A percentile compares a stretch with the other conserved stretches of the same genome.
phyloP scores from a whole-genome alignment of 2,329 filamentous ascomycete genomes.

The Lecanicillium sp. region DNA sequence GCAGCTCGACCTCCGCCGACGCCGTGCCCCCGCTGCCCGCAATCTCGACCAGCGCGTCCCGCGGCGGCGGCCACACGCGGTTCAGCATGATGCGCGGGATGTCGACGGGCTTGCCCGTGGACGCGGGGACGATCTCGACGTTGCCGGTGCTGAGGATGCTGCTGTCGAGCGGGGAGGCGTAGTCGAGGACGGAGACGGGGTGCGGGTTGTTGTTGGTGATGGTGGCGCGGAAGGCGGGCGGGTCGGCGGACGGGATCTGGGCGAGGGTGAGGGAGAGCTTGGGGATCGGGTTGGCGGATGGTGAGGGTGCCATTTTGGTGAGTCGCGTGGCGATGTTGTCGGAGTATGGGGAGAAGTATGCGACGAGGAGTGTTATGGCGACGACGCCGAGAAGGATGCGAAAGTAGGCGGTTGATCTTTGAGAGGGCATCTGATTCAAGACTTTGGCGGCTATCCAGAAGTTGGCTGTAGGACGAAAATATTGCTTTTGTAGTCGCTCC shows the following conservation, averaged over 20 bases:
- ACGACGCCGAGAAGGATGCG: neutral
- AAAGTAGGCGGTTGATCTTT: neutral
- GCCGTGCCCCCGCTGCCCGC: constrained; percentile 26
- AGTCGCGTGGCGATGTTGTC: neutral
- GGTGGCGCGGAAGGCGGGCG: constrained; percentile 28
- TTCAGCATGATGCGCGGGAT: constrained; percentile 23
- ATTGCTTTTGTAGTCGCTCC: neutral
- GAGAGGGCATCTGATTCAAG: neutral
- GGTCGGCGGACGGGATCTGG: constrained; percentile 25
- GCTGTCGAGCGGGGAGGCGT: constrained; percentile 34
- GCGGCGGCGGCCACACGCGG: constrained; percentile 30
- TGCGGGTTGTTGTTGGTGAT: constrained; percentile 32
- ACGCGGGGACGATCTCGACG: constrained; percentile 27
- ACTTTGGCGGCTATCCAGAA: too few relatives aligned
- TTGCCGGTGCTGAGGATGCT: constrained; percentile 30
- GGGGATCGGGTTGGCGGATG: constrained; percentile 11
- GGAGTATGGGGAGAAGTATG: neutral
- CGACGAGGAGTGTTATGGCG: neutral
- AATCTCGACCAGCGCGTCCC: constrained; percentile 29
- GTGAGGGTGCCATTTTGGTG: neutral
- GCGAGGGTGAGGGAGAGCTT: constrained; percentile 28
- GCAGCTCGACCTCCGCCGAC: constrained; percentile 28
- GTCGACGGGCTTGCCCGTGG: constrained; percentile 23
- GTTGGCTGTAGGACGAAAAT: neutral
- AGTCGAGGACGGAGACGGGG: constrained; percentile 31